A percentile compares a stretch with the other conserved stretches of the same genome.
Evolutionary conservation across 2,329 filamentous ascomycete genomes (phyloP).

Genomic region (Rhynchosporium secalis): DNA sequence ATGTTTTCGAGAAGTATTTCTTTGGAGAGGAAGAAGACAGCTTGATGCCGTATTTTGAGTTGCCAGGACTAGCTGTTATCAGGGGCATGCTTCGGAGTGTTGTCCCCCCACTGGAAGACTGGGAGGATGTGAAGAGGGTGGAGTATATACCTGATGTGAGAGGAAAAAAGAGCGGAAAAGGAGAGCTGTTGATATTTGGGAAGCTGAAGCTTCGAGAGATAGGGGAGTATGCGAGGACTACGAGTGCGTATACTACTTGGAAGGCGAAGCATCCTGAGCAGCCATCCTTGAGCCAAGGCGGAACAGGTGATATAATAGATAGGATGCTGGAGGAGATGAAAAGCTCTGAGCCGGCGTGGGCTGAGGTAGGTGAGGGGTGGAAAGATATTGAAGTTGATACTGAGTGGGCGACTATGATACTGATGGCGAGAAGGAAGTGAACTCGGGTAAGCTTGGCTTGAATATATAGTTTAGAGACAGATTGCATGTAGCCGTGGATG

Average conservation of each 20-base stretch:
- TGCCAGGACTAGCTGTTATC: constrained; percentile 57
- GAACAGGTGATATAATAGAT: constrained; percentile 62
- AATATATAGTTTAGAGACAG: too few relatives aligned
- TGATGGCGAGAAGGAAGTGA: constrained; percentile 53
- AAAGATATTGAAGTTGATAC: constrained; percentile 54
- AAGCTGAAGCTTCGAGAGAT: constrained; percentile 56
- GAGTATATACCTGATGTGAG: constrained; percentile 56
- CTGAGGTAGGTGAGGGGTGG: constrained; percentile 49
- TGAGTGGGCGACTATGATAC: constrained; percentile 61
- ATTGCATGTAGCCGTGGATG: too few relatives aligned
- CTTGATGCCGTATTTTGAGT: constrained; percentile 62
- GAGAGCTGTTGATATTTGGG: constrained; percentile 53
- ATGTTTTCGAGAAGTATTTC: constrained; percentile 55
- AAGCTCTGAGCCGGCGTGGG: constrained; percentile 54
- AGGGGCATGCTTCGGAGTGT: constrained; percentile 53
- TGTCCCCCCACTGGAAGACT: constrained; percentile 51
- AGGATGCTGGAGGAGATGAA: constrained; percentile 60
- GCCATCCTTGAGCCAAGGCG: constrained; percentile 53
- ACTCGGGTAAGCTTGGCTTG: too few relatives aligned
- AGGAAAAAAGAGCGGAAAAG: constrained; percentile 44
- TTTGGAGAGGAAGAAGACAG: constrained; percentile 54
- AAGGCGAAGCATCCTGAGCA: constrained; percentile 53
- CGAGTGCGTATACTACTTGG: constrained; percentile 61
- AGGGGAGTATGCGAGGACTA: constrained; percentile 62
- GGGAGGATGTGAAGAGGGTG: constrained; percentile 53